A percentile compares a stretch with the other conserved stretches of the same genome.
These are phyloP conservation scores for Sergeia podlipaevii DNA, from an alignment of 208 protist species.

Conservation along the genomic window DNA sequence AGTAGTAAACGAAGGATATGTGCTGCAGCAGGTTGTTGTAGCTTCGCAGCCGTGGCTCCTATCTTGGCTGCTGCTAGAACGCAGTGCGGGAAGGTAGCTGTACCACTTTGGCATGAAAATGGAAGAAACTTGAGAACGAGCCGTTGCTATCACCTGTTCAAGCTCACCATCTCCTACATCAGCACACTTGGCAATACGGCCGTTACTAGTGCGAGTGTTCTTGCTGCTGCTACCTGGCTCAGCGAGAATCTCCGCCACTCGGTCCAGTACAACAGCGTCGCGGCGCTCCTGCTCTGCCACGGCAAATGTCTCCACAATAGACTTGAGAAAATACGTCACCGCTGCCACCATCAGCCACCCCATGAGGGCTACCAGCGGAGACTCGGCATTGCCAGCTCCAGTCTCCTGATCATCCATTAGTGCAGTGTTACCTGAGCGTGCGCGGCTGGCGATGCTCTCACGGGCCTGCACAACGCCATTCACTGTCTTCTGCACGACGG, in stretches of 20 bases:
- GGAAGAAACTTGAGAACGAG: not conserved
- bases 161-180: constrained; percentile 10
- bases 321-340: constrained; percentile 81
- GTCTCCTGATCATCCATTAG: too few species aligned
- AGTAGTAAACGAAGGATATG: too few species aligned
- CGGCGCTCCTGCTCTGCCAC: constrained; percentile 50
- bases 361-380: constrained; percentile 40
- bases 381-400: constrained; percentile 19
- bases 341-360: constrained; percentile 56
- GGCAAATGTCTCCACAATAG: constrained; percentile 84
- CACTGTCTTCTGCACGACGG: constrained; percentile 34
- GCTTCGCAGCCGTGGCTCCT: too few species aligned
- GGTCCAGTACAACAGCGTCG: constrained; percentile 28
- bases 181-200: too few species aligned
- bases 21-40: too few species aligned
- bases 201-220: too few species aligned
- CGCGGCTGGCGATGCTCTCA: constrained; percentile 63
- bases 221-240: not conserved
- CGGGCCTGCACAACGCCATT: constrained; percentile 46
- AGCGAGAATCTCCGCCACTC: not conserved
- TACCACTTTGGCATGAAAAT: too few species aligned
- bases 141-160: constrained; percentile 11
- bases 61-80: too few species aligned
- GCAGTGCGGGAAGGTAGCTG: too few species aligned
- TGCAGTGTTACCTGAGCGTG: too few species aligned